These are phyloP conservation scores for Aspergillus amoenus DNA, from an alignment of 2,329 filamentous ascomycete genomes.

Conservation along the genomic window DNA sequence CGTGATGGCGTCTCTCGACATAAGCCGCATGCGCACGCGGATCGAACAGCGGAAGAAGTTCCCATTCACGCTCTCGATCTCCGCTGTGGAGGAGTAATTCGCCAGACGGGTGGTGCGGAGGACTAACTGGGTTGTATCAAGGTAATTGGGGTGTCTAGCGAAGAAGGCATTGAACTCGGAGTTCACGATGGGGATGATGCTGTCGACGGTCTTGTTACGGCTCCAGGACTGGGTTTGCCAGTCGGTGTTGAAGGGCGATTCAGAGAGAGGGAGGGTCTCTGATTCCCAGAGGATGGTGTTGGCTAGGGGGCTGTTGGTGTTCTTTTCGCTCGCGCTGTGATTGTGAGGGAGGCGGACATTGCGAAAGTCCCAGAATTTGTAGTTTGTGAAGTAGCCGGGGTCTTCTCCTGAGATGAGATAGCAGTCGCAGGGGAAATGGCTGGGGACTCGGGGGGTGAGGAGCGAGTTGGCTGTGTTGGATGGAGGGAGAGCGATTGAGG, in stretches of 20 bases:
- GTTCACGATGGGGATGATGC: conserved; percentile 47
- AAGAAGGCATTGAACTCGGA: conserved; percentile 50
- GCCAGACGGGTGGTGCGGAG: conserved; percentile 47
- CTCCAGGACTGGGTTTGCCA: conserved; percentile 49
- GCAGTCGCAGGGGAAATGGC: conserved; percentile 37
- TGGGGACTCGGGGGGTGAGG: background rate
- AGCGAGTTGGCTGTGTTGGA: background rate
- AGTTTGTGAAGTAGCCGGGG: conserved; percentile 50
- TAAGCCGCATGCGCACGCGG: conserved; percentile 48
- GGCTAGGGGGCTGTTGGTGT: background rate
- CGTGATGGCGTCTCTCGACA: conserved; percentile 16
- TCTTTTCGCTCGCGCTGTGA: background rate
- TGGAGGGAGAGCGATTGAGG: background rate
- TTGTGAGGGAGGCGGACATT: conserved; percentile 32
- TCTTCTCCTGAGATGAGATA: conserved; percentile 46
- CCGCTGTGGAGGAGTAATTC: conserved; percentile 48
- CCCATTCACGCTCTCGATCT: conserved; percentile 47
- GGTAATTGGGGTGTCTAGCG: conserved; percentile 24
- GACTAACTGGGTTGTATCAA: conserved; percentile 43
- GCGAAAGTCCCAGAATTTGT: conserved; percentile 55
- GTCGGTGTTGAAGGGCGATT: conserved; percentile 34
- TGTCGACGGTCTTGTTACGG: conserved; percentile 36
- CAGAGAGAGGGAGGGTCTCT: conserved; percentile 31
- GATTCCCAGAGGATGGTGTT: background rate
- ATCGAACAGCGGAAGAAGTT: conserved; percentile 51